A percentile compares a stretch with the other conserved stretches of the same genome.
phyloP scores from a whole-genome alignment of 257 asterid genomes.

The Eucommia ulmoides region DNA sequence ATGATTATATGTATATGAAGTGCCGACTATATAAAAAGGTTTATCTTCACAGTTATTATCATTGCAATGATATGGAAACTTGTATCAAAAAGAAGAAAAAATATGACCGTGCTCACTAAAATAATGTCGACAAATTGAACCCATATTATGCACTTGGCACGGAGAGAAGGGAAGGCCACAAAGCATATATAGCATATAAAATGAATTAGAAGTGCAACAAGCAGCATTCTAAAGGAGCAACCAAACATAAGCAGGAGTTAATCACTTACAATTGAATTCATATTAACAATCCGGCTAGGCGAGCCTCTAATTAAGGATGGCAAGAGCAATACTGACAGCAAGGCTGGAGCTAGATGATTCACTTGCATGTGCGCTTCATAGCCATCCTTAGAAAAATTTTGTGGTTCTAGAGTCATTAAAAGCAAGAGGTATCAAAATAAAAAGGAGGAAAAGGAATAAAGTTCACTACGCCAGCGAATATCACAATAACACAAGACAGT shows the following conservation, averaged over 20 bases:
- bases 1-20: no score
- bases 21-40: no score
- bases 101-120: no score
- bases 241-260: not conserved
- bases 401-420: conserved; percentile 53
- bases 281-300: conserved; percentile 83
- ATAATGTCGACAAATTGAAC: no score
- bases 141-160: no score
- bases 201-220: not conserved
- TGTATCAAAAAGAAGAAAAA: no score
- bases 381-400: conserved; percentile 72
- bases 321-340: conserved; percentile 75
- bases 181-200: not conserved
- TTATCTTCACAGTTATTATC: no score
- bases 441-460: no score
- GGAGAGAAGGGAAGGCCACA: not conserved
- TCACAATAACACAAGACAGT: no score
- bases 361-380: conserved; percentile 94
- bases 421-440: no score
- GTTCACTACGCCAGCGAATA: no score
- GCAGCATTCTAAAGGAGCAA: not conserved
- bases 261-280: conserved; percentile 72
- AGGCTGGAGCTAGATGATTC: conserved; percentile 96
- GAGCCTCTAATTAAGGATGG: conserved; percentile 94
- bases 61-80: no score